Base-by-base conservation (phyloP, 768 basidiomycete species). In the Rickenella mellea region DNA sequence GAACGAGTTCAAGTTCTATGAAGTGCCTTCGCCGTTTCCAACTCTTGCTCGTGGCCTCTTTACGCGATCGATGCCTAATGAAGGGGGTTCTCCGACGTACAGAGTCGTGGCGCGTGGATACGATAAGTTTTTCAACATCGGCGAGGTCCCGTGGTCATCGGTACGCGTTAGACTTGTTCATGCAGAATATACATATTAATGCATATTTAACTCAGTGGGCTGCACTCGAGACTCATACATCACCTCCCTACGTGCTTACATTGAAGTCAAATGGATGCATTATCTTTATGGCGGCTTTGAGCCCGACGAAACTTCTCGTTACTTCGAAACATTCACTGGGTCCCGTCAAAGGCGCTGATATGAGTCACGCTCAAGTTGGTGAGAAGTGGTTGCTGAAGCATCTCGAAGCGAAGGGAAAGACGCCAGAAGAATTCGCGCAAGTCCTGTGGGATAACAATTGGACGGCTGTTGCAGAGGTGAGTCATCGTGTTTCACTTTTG, bases 51-150 rank as follows among this genome's bases (percentile, higher is more conserved):
- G 96, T 21, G 96, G 96, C 0, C 56, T 99, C 20, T 98, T 97
- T 58, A 83, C 87, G 0, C 44, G 58, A 6, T 39, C 50, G 35
- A 56, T 65, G 12, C 49, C 58, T 40, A 48, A 44, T 1, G 45
- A 57, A 42, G 54, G 59, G 31, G 39, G 53, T 32, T 52, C 57
- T 24, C 40, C 41, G 26, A 45, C 37, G 29, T 61, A 69, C 46
- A 65, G 80, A 43, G 92, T 99, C 43, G 79, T 96, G 1, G 83
- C 75, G 0, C 68, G 96, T 35, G 96, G 94, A 0, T 98, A 99
- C 57, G 96, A 98, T 68, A 99, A 99, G 66, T 98, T 99, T 63
- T 98, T 97, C 70, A 97, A 96, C 56, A 88, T 96, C 24, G 88
- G 82, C 3, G 96, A 99, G 59, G 90, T 97, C 4, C 87, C 83